Base-by-base conservation (phyloP, 169 alveolate genomes). In the Eimeria maxima region DNA sequence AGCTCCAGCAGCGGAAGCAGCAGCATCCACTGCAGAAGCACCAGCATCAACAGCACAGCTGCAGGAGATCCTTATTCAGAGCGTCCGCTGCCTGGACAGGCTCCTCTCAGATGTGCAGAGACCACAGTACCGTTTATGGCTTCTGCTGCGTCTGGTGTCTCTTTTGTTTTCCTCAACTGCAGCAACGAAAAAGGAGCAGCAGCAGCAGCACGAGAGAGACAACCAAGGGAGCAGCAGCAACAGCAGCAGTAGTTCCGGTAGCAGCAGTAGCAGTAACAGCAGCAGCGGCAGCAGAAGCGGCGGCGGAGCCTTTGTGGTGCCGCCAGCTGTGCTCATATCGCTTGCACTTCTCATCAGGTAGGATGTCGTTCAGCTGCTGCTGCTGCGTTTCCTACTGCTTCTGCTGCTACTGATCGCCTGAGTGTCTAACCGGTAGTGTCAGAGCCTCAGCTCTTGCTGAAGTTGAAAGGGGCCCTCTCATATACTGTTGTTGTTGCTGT, bases 51-150 rank as follows among this genome's bases (percentile, higher is more conserved):
- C 60, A 53, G 16, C 60, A 14, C 60, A 53, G 10, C 60, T 53
- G 60, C 60, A 53, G 16, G 60, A 53, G 16, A 53, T 7, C 60
- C 60, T 53, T 14, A 53, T 53, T 53, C 60, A 84, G 57, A 57
- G 67, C 5, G 24, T 78, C 20, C 14, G 60, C 89, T 78, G 89
- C 65, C 20, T 78, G 24, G 89, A 78, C 42, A 78, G 89, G 47
- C 42, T 78, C 60, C 8, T 78, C 55, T 18, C 67, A 47, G 38
- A 18, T 24, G 67, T 78, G 13, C 60, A 44, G 42, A 14, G 67
- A 44, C 89, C 89, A 16, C 89, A 33, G 65, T 78, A 78, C 47
- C 89, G 89, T 24, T 22, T 50, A 78, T 57, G 92, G 92, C 92
- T 84, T 7, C 60, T 53, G 60, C 60, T 53, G 60, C 60, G 60